Percentiles rank a stretch among this genome's conserved stretches.
These are phyloP conservation scores for Pelargonium myrrhifolium DNA, from an alignment of 441 rosid genomes.

Conservation along the genomic window DNA sequence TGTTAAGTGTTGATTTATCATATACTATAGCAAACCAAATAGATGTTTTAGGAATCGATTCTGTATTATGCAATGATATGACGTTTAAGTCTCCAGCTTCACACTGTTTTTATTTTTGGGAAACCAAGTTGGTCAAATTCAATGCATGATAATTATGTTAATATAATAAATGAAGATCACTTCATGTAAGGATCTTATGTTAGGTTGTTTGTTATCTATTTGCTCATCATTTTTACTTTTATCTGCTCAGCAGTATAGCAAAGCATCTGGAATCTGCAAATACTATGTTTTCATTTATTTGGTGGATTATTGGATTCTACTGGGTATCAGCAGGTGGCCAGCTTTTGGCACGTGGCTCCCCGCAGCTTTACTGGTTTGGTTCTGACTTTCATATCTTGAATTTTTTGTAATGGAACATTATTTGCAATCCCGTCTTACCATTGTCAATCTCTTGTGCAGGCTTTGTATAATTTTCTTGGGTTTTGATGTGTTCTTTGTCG, in stretches of 20 bases:
- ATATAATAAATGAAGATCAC: neutral
- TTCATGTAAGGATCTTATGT: neutral
- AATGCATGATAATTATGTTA: neutral
- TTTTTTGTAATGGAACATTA: conserved; percentile 3
- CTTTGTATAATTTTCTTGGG: conserved; percentile 89
- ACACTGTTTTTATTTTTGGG: neutral
- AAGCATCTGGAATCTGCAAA: conserved; percentile 90
- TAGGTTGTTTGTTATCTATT: neutral
- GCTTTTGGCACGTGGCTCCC: conserved; percentile 51
- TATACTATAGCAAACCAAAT: neutral
- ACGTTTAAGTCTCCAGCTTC: too few species aligned
- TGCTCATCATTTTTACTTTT: conserved; percentile 12
- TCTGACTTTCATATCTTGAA: neutral
- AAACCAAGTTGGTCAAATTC: neutral
- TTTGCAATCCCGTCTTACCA: conserved; percentile 15
- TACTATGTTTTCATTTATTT: conserved; percentile 83
- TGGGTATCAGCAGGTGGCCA: conserved; percentile 96
- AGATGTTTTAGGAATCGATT: neutral
- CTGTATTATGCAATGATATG: neutral
- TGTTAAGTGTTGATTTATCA: neutral
- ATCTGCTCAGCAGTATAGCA: conserved; percentile 36
- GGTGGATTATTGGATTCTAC: conserved; percentile 97
- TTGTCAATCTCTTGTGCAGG: conserved; percentile 47
- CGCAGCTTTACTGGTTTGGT: conserved; percentile 83
- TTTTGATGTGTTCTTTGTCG: conserved; percentile 96